phyloP scores from a whole-genome alignment of 208 protist species.

The Tetramitus jugosus region DNA sequence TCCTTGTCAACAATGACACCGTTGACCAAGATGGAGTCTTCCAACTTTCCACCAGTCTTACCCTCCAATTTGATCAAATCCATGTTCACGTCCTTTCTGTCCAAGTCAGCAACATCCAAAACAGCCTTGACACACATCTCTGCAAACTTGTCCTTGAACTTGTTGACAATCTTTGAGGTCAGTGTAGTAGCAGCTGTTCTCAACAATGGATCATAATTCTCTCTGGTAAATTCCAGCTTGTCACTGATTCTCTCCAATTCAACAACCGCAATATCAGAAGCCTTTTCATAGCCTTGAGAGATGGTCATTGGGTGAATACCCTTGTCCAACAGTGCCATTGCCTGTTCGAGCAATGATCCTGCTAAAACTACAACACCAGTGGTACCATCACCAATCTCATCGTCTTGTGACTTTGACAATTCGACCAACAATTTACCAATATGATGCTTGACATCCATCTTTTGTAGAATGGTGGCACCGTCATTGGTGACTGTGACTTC shows the following conservation, averaged over 20 bases:
- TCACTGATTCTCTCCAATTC: constrained; percentile 81
- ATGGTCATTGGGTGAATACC: constrained; percentile 98
- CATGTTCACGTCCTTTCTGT: constrained; percentile 98
- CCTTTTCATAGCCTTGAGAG: constrained; percentile 95
- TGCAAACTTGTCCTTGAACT: constrained; percentile 87
- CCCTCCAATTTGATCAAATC: constrained; percentile 99
- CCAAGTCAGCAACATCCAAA: constrained; percentile 94
- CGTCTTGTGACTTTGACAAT: constrained; percentile 98
- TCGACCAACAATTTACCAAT: constrained; percentile 99
- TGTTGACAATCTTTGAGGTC: constrained; percentile 97
- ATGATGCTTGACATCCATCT: constrained; percentile 97
- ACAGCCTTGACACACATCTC: constrained; percentile 98
- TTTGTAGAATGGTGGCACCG: constrained; percentile 95
- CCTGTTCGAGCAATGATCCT: constrained; percentile 95
- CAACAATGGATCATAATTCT: constrained; percentile 78
- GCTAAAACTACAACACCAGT: constrained; percentile 99
- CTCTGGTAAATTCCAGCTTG: constrained; percentile 50
- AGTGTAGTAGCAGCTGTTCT: constrained; percentile 96
- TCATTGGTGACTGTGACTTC: constrained; percentile 99
- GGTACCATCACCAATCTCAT: constrained; percentile 99
- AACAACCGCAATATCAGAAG: constrained; percentile 83
- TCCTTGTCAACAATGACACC: constrained; percentile 99
- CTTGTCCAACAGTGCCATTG: constrained; percentile 85
- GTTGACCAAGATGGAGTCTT: constrained; percentile 93
- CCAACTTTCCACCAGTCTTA: constrained; percentile 90